Evolutionary conservation across 2,329 filamentous ascomycete species (phyloP), one percentile per base, ranked within the genome.

Genomic region (Calycina marina): DNA sequence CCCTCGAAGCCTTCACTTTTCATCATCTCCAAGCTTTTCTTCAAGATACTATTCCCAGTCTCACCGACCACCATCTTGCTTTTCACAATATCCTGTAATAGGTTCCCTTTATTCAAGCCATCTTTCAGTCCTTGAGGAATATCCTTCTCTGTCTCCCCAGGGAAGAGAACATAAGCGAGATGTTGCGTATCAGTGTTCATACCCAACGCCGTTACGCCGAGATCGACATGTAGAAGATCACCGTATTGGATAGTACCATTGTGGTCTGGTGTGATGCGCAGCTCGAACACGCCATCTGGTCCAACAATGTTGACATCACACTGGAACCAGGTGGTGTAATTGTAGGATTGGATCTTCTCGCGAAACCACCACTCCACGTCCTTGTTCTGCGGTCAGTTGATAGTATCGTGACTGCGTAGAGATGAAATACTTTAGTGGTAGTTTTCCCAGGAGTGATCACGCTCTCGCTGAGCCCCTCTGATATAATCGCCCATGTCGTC

Each of bases 261-360:
- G 28, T 30, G 26, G 4, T 25, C 12, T 4, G 25, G 25, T 13
- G 36, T 22, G n/a, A n/a, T n/a, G 20, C 20, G 42, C 39, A 6
- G 42, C 46, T 30, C 38, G 22, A 39, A 40, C 3, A 24, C 14
- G 18, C 18, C 28, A 13, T 34, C 32, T 3, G 28, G 30, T 2
- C 49, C 52, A 14, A 66, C 41, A 33, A 66, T 55, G 28, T 49
- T 57, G 11, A 66, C 61, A 33, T 52, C 50, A 2, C 62, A 62
- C 12, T 64, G 60, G 41, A 67, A 67, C 63, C 63, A 67, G 4
- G 63, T 66, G 4, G 59, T 62, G 48, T 64, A 65, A 44, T 67
- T 65, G 33, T 62, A 50, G 17, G 54, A 52, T 45, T 63, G 59
- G 14, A 65, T 56, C 41, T 56, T 57, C 24, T 63, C 60, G n/a